These are phyloP conservation scores for Botrytis porri DNA, from an alignment of 2,329 filamentous ascomycete genomes.

Conservation along the genomic window DNA sequence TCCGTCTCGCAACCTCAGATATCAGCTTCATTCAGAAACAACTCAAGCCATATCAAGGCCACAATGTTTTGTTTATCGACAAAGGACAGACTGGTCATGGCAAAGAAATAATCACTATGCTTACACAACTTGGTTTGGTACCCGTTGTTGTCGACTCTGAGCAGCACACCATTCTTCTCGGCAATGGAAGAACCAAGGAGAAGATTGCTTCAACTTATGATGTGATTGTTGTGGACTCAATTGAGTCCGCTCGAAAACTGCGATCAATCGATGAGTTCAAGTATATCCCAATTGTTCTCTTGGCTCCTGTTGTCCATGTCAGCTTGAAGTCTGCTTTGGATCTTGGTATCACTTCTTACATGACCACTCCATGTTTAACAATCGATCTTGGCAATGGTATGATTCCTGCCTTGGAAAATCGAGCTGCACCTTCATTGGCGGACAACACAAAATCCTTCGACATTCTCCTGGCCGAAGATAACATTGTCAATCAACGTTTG, in stretches of 20 bases:
- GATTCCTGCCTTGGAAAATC: conserved; percentile 89
- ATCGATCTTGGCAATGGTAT: conserved; percentile 96
- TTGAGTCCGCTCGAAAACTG: conserved; percentile 81
- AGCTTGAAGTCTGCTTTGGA: conserved; percentile 91
- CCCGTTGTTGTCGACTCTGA: conserved; percentile 82
- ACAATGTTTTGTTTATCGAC: conserved; percentile 92
- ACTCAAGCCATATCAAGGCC: conserved; percentile 84
- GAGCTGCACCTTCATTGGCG: conserved; percentile 84
- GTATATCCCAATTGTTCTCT: conserved; percentile 90
- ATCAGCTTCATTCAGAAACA: conserved; percentile 76
- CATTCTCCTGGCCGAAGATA: conserved; percentile 93
- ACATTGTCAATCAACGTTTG: conserved; percentile 92
- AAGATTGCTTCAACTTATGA: conserved; percentile 61
- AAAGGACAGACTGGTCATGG: conserved; percentile 79
- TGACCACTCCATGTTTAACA: conserved; percentile 92
- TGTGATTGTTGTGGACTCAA: conserved; percentile 92
- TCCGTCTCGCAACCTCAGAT: conserved; percentile 78
- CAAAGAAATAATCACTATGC: conserved; percentile 72
- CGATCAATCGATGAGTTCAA: conserved; percentile 93
- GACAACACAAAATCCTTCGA: conserved; percentile 96
- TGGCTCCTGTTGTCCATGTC: conserved; percentile 86
- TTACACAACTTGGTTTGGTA: conserved; percentile 73
- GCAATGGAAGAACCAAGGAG: conserved; percentile 47
- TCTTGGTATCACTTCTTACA: conserved; percentile 96
- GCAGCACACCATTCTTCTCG: conserved; percentile 57